A percentile compares a stretch with the other conserved stretches of the same genome.
Evolutionary conservation across 192 early-diverging fungal species (phyloP).

Genomic region (Funneliformis mosseae): DNA sequence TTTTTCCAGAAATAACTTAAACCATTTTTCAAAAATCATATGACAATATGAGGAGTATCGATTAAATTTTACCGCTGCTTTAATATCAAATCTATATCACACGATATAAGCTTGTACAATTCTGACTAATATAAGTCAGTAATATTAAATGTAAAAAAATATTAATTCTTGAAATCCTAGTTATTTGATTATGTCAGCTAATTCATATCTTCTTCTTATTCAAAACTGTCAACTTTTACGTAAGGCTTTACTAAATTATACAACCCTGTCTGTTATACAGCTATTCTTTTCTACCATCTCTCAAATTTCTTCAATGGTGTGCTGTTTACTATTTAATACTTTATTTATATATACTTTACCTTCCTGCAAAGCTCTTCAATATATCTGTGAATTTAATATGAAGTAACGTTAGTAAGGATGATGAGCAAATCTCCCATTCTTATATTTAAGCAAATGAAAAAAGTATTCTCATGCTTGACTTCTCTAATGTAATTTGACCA

Average conservation of each 20-base stretch:
- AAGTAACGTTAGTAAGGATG: neutral
- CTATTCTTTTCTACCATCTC: neutral
- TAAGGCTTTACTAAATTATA: neutral
- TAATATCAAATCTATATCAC: too few species aligned
- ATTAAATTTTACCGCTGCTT: neutral
- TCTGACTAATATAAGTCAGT: neutral
- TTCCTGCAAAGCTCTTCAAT: neutral
- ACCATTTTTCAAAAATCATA: neutral
- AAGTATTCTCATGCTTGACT: neutral
- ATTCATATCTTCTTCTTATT: neutral
- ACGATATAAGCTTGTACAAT: neutral
- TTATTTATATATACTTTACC: constrained; percentile 6
- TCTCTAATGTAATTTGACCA: neutral
- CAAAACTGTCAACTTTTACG: neutral
- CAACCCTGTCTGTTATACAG: neutral
- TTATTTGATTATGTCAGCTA: constrained; percentile 6
- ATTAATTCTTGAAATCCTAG: too few species aligned
- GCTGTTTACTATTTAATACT: neutral
- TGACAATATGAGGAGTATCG: neutral
- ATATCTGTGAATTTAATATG: neutral
- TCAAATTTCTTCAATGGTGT: neutral
- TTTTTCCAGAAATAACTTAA: neutral
- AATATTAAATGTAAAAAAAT: constrained; percentile 12
- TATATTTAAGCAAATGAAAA: neutral
- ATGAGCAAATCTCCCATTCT: neutral